These are phyloP conservation scores for Boletus bicolor DNA, from an alignment of 768 basidiomycete species.

Conservation along the genomic window DNA sequence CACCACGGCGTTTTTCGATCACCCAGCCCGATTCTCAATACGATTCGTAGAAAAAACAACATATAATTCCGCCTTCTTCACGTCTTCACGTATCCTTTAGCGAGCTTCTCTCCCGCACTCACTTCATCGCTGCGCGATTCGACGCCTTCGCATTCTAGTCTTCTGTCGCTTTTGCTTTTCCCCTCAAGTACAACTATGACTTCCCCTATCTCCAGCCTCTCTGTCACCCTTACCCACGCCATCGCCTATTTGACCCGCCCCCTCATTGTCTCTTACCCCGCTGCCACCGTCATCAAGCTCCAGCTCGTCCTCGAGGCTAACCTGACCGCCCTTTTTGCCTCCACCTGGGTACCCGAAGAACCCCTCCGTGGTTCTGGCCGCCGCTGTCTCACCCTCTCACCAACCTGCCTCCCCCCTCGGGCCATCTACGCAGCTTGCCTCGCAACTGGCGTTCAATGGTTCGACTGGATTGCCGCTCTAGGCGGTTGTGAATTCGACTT, in stretches of 20 bases:
- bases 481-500: conserved; percentile 74
- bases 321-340: conserved; percentile 64
- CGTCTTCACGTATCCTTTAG: conserved; percentile 28
- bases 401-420: conserved; percentile 64
- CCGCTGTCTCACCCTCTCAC: conserved; percentile 73
- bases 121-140: conserved; percentile 33
- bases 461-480: conserved; percentile 71
- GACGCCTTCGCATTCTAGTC: conserved; percentile 21
- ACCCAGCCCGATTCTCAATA: conserved; percentile 26
- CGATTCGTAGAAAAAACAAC: conserved; percentile 5
- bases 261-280: conserved; percentile 54
- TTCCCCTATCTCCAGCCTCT: conserved; percentile 48
- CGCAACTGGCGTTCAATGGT: conserved; percentile 71
- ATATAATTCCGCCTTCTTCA: conserved; percentile 11
- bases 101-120: conserved; percentile 24
- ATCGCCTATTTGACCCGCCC: conserved; percentile 71
- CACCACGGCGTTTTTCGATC: conserved; percentile 17
- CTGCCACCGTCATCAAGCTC: conserved; percentile 62
- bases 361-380: conserved; percentile 68
- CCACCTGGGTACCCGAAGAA: conserved; percentile 62
- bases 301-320: conserved; percentile 71
- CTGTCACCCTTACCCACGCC: conserved; percentile 69
- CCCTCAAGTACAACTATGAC: conserved; percentile 17
- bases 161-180: conserved; percentile 5
- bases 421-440: conserved; percentile 70